Base-by-base conservation (phyloP, 176 grass and related monocot species). In the Cenchrus purpureus region DNA sequence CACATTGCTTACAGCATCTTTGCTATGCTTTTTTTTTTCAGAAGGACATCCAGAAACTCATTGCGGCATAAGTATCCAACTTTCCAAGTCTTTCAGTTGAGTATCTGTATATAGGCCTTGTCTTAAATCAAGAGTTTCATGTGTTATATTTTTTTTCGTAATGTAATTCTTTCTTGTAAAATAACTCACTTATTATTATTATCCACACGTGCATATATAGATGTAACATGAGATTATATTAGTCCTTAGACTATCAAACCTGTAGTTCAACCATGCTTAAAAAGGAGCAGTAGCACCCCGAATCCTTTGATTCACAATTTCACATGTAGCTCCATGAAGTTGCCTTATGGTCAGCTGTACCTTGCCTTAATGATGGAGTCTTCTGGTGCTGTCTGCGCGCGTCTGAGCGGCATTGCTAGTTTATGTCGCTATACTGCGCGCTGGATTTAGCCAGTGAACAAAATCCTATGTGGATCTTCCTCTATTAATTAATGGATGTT, bases 11-110 rank as follows among this genome's bases (percentile, higher is more conserved):
- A 86, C 74, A 69, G 1, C 34, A 16, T 68, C 53, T 25, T 54
- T 73, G 60, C 14, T 53, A 74, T 64, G 43, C 2, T 68, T 79
- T 74, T 59, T 66, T 87, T 11, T 87, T 92, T 84, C 92, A 99
- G 93, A 99, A 94, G 86, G 97, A 99, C 88, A 94, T 99, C 81
- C 80, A 92, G 78, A 99, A 92, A 85, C 84, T 99, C 48, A 50
- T 91, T 43, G 85, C 89, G 8, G 88, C 90, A 52, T 99, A 87
- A 90, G 46, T 79, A 73, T 11, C 31, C 31, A 32, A 32, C 31
- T 32, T 84, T 64, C 25, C 25, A 29, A 63, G 69, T 57, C 76
- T 48, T 84, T 75, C 85, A 75, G 62, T 69, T 80, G 54, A 91
- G 46, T 64, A 76, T 72, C 7, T 87, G 81, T 81, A 84, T 64